Percentiles rank a stretch among this genome's conserved stretches.
These are phyloP conservation scores for Lentinus brumalis DNA, from an alignment of 768 basidiomycete genomes.

Conservation along the genomic window DNA sequence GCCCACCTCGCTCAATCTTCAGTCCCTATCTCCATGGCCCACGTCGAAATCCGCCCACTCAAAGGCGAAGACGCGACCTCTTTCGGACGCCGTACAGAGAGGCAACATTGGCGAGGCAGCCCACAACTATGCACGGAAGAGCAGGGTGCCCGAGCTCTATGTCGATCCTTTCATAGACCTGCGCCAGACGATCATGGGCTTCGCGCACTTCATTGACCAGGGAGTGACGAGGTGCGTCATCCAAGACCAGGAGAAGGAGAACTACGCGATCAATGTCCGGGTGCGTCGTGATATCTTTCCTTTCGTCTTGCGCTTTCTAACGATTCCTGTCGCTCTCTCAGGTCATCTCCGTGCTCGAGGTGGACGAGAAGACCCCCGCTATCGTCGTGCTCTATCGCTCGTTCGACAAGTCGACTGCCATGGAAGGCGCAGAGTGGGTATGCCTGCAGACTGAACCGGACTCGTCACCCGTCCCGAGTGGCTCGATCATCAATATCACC, in stretches of 20 bases:
- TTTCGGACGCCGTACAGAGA: too few species aligned
- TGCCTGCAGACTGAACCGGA: not conserved
- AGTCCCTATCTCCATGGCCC: not conserved
- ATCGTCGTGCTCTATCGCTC: constrained; percentile 14
- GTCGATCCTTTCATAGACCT: constrained; percentile 15
- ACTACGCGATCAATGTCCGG: constrained; percentile 12
- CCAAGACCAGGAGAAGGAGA: constrained; percentile 7
- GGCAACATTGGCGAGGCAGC: too few species aligned
- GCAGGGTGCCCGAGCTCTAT: not conserved
- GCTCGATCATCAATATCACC: not conserved
- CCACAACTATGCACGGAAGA: too few species aligned
- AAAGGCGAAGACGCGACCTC: too few species aligned
- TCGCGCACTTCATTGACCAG: constrained; percentile 5
- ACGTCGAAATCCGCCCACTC: not conserved
- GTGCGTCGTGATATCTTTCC: not conserved
- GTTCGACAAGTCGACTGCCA: not conserved
- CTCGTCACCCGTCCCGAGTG: not conserved
- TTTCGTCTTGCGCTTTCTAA: not conserved
- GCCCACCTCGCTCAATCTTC: not conserved
- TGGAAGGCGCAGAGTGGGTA: not conserved
- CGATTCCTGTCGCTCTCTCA: not conserved
- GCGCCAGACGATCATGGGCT: constrained; percentile 14
- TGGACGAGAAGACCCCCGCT: constrained; percentile 10
- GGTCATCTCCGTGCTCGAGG: constrained; percentile 10
- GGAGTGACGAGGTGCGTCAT: constrained; percentile 6